Base-by-base conservation (phyloP, 441 rosid species). In the Dalechampia spathulata region DNA sequence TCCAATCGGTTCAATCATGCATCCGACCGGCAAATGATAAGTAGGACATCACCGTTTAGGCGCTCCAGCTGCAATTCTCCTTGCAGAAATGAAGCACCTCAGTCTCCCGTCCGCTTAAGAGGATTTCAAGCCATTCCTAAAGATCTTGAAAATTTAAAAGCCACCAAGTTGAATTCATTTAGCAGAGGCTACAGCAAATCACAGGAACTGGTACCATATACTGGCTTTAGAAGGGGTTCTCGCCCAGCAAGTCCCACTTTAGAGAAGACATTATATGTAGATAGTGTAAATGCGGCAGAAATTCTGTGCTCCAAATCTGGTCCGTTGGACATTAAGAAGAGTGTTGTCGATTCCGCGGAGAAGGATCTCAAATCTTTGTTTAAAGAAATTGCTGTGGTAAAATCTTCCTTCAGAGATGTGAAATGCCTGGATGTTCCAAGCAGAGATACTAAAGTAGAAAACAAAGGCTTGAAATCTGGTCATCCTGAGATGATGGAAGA, bases 121-220 rank as follows among this genome's bases (percentile, higher is more conserved):
- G 83, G 83, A 62, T 74, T 75, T 68, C 79, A 60, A n/a, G 72
- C 86, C 39, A 39, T 61, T 58, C 66, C 92, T 28, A 87, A 77
- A 63, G 87, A 80, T 60, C 77, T 75, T 47, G 72, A 73, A 64
- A 68, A 41, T 59, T 44, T 49, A 49, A 78, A 58, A 58, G 37
- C 66, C 64, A 74, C 60, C 39, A 68, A 62, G 69, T 48, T 73
- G 69, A 65, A 70, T 72, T 68, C 66, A 55, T 40, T 60, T 52
- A 28, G 20, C 34, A 74, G 53, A 62, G 75, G 68, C 49, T 70
- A 62, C 39, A 82, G 83, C 77, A 81, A 69, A 65, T 85, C 85
- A 48, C 89, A 82, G 63, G 93, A 83, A 76, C 73, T 85, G 40
- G 65, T 70, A 27, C 64, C 73, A 11, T 63, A 62, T 27, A 65